A percentile compares a stretch with the other conserved stretches of the same genome.
These are phyloP conservation scores for Annona cherimola DNA, from an alignment of 164 flowering plant species.

Conservation along the genomic window DNA sequence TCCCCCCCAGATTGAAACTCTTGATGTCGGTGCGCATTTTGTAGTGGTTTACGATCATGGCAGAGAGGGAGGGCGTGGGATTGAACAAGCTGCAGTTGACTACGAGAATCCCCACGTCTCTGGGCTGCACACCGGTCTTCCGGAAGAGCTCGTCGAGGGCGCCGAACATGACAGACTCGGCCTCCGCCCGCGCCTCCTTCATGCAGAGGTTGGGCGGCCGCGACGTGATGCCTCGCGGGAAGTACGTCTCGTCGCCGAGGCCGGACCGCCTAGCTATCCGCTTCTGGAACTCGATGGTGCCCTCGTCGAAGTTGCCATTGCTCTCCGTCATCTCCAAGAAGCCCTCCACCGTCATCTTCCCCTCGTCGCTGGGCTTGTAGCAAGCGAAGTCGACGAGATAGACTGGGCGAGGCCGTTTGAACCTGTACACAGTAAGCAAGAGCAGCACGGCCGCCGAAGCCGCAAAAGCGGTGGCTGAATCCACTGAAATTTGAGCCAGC, in stretches of 20 bases:
- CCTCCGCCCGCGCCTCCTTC: conserved; percentile 68
- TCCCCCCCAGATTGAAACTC: conserved; percentile 81
- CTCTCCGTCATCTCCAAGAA: conserved; percentile 64
- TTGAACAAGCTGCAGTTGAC: conserved; percentile 88
- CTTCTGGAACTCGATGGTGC: conserved; percentile 52
- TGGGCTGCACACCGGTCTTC: conserved; percentile 53
- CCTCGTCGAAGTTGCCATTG: conserved; percentile 46
- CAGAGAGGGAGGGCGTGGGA: conserved; percentile 81
- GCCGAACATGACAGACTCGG: conserved; percentile 80
- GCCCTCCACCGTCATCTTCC: conserved; percentile 43
- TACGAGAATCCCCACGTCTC: conserved; percentile 53
- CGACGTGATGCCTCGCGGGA: conserved; percentile 54
- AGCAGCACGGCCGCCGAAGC: conserved; percentile 13
- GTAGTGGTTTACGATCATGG: conserved; percentile 88
- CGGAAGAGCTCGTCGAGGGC: conserved; percentile 59
- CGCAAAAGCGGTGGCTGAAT: conserved; percentile 11
- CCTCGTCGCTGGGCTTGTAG: conserved; percentile 58
- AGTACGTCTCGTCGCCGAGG: conserved; percentile 75
- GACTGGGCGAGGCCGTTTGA: conserved; percentile 45
- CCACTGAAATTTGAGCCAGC: conserved; percentile 8
- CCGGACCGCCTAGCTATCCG: conserved; percentile 57
- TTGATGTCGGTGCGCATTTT: conserved; percentile 60
- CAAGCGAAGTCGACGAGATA: conserved; percentile 72
- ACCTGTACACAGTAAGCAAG: conserved; percentile 34
- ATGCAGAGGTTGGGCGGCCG: conserved; percentile 56